These are phyloP conservation scores for Tulasnella sp. DNA, from an alignment of 768 basidiomycete species.

Conservation along the genomic window DNA sequence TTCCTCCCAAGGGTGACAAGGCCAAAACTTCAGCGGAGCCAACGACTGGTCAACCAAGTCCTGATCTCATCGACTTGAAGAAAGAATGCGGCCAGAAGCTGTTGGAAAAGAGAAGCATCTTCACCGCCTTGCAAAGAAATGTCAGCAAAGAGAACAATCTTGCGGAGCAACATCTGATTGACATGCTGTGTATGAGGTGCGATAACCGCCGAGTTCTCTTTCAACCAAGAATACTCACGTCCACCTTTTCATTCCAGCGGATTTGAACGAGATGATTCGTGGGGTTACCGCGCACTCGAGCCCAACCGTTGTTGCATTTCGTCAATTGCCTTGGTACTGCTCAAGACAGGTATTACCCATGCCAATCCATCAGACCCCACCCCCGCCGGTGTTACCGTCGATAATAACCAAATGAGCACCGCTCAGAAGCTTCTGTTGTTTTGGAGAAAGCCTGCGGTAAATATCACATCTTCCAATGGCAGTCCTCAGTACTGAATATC, in stretches of 20 bases:
- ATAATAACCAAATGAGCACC: constrained; percentile 91
- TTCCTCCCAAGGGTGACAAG: constrained; percentile 66
- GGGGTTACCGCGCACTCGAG: constrained; percentile 96
- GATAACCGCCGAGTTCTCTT: constrained; percentile 34
- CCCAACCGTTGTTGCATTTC: constrained; percentile 97
- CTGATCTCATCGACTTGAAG: constrained; percentile 73
- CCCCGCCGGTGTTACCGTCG: constrained; percentile 73
- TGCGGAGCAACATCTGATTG: constrained; percentile 98
- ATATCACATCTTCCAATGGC: constrained; percentile 40
- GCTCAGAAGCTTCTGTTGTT: constrained; percentile 95
- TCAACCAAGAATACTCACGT: constrained; percentile 7
- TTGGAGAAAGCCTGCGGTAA: constrained; percentile 99
- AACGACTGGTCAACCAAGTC: constrained; percentile 70
- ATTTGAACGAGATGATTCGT: constrained; percentile 94
- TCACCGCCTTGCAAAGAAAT: constrained; percentile 96
- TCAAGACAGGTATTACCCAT: constrained; percentile 95
- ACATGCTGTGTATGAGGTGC: constrained; percentile 99
- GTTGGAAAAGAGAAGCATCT: constrained; percentile 87
- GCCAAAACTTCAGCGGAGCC: constrained; percentile 60
- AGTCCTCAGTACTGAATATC: constrained; percentile 18
- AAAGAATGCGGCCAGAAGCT: constrained; percentile 80
- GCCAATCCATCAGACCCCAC: constrained; percentile 47
- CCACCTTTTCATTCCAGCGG: constrained; percentile 54
- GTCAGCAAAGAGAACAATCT: constrained; percentile 99
- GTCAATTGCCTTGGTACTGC: constrained; percentile 92